Evolutionary conservation across 345 rosid species (phyloP).

Genomic region (Gossypium rotundifolium): DNA sequence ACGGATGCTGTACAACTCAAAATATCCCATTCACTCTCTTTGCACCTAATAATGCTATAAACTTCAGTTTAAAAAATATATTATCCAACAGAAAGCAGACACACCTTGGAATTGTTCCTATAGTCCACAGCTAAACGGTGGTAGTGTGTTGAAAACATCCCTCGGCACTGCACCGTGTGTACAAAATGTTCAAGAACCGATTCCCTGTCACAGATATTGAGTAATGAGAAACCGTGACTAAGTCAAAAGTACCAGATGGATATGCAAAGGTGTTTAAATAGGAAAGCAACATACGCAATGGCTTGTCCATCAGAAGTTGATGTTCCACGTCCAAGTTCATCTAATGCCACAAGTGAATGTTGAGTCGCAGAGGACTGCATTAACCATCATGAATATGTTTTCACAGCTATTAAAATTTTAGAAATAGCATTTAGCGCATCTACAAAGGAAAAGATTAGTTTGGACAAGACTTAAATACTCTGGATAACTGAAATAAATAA

Average conservation of each 20-base stretch:
- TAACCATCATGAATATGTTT: conserved; percentile 7
- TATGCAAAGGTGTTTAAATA: neutral
- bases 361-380: conserved; percentile 73
- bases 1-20: neutral
- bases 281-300: conserved; percentile 61
- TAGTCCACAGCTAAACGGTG: conserved; percentile 76
- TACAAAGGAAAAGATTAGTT: neutral
- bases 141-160: conserved; percentile 95
- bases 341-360: conserved; percentile 80
- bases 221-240: neutral
- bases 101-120: neutral
- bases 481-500: neutral
- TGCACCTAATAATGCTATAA: neutral
- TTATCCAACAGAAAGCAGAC: neutral
- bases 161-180: conserved; percentile 69
- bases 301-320: conserved; percentile 99
- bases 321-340: conserved; percentile 98
- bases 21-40: neutral
- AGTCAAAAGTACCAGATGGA: neutral
- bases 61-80: neutral
- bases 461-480: neutral
- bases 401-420: neutral
- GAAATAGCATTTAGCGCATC: neutral
- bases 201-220: conserved; percentile 41
- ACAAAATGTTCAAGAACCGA: conserved; percentile 89